Percentiles rank a stretch among this genome's conserved stretches.
These are phyloP conservation scores for Globisporangium lucens DNA, from an alignment of 352 stramenopile species.

Conservation along the genomic window DNA sequence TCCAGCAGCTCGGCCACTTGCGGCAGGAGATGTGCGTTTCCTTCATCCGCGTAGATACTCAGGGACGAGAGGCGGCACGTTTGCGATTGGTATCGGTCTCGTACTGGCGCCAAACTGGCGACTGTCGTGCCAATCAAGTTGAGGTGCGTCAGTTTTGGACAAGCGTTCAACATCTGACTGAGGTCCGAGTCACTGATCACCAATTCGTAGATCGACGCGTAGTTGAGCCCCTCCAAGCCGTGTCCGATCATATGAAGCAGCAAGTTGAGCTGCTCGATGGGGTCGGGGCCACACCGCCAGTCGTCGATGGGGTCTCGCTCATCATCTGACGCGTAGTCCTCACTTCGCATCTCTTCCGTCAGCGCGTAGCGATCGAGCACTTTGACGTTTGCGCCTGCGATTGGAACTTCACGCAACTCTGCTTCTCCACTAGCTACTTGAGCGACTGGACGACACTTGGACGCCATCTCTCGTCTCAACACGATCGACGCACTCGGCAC, in stretches of 20 bases:
- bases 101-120: background rate
- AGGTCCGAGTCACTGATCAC: background rate
- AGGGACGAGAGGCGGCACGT: background rate
- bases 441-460: conserved; percentile 9
- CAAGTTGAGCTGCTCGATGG: background rate
- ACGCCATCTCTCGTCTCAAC: conserved; percentile 7
- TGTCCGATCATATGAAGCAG: background rate
- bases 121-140: background rate
- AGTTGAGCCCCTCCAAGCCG: background rate
- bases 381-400: background rate
- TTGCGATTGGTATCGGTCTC: background rate
- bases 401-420: background rate
- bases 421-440: background rate
- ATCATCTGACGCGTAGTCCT: too few relatives aligned
- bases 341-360: background rate
- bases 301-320: too few relatives aligned
- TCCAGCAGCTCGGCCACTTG: background rate
- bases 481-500: conserved; percentile 10
- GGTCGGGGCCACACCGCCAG: background rate
- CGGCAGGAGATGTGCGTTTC: background rate
- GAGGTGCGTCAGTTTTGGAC: background rate
- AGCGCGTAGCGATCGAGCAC: background rate
- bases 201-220: background rate
- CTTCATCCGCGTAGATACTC: background rate
- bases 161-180: background rate